Evolutionary conservation across 2,329 filamentous ascomycete species (phyloP).

Genomic region (Leptographium wingfieldii): DNA sequence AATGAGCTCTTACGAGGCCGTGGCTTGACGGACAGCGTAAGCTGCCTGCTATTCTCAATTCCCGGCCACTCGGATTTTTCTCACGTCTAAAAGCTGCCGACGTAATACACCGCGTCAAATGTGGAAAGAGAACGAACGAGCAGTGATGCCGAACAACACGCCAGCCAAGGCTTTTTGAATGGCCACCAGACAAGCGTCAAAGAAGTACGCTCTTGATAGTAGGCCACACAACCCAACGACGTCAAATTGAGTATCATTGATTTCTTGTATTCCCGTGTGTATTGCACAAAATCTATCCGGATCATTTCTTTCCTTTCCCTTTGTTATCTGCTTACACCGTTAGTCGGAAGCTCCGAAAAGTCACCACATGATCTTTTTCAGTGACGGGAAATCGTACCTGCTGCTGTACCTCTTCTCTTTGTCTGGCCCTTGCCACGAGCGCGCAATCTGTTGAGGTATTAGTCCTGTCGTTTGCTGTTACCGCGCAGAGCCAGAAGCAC

Average conservation of each 20-base stretch:
- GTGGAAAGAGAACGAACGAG: not conserved
- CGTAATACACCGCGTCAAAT: not conserved
- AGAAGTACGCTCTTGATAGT: not conserved
- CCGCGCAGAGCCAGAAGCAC: slow-evolving; percentile 13
- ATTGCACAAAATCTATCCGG: not conserved
- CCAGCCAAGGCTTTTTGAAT: not conserved
- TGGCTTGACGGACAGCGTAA: no score
- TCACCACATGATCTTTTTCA: no score
- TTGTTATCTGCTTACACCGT: not conserved
- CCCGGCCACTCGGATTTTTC: not conserved
- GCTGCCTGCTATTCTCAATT: not conserved
- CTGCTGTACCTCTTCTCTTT: slow-evolving; percentile 45
- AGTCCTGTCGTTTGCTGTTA: not conserved
- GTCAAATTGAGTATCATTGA: not conserved
- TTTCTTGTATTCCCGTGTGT: not conserved
- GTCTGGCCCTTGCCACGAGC: slow-evolving; percentile 75
- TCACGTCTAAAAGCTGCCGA: not conserved
- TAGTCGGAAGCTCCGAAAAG: not conserved
- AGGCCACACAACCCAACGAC: not conserved
- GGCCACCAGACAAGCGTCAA: not conserved
- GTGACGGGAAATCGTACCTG: not conserved
- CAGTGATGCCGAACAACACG: not conserved
- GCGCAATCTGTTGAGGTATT: slow-evolving; percentile 43
- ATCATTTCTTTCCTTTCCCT: not conserved
- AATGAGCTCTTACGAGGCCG: no score